Percentiles rank a stretch among this genome's conserved stretches.
phyloP scores from a whole-genome alignment of 2,329 filamentous ascomycete genomes.

The Colletotrichum agaves region DNA sequence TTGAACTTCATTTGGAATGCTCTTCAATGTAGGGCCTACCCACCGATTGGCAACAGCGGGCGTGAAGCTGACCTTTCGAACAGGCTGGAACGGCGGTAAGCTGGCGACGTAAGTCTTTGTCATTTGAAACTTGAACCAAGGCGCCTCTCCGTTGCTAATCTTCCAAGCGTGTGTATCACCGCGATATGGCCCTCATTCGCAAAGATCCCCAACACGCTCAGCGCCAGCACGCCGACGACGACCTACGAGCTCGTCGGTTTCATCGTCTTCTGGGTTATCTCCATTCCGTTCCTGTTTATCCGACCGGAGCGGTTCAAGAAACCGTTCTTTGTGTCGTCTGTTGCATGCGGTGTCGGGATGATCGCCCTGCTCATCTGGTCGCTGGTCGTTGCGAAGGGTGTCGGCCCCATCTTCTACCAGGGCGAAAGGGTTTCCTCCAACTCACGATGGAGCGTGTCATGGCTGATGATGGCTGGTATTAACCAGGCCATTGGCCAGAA shows the following conservation, averaged over 20 bases:
- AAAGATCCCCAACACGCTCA: constrained; percentile 56
- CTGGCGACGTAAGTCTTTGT: not conserved
- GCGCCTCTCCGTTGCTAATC: not conserved
- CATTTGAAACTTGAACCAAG: no score
- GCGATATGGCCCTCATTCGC: constrained; percentile 58
- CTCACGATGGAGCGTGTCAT: constrained; percentile 46
- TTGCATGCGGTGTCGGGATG: constrained; percentile 57
- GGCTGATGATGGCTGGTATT: constrained; percentile 50
- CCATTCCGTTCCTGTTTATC: constrained; percentile 58
- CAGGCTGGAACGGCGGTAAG: not conserved
- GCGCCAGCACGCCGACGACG: constrained; percentile 47
- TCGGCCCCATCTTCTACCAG: constrained; percentile 53
- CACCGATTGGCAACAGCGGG: no score
- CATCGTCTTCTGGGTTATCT: constrained; percentile 62
- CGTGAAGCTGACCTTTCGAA: not conserved
- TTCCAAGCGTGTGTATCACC: constrained; percentile 49
- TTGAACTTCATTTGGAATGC: constrained; percentile 59
- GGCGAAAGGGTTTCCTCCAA: not conserved
- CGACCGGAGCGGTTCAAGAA: constrained; percentile 59
- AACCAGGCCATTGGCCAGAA: constrained; percentile 51
- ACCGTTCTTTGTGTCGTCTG: constrained; percentile 55
- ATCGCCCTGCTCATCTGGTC: constrained; percentile 60
- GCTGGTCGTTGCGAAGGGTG: constrained; percentile 53
- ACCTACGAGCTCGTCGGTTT: constrained; percentile 59
- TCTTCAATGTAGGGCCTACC: not conserved